Base-by-base conservation (phyloP, 169 alveolate genomes). In the Babesia sp. region DNA sequence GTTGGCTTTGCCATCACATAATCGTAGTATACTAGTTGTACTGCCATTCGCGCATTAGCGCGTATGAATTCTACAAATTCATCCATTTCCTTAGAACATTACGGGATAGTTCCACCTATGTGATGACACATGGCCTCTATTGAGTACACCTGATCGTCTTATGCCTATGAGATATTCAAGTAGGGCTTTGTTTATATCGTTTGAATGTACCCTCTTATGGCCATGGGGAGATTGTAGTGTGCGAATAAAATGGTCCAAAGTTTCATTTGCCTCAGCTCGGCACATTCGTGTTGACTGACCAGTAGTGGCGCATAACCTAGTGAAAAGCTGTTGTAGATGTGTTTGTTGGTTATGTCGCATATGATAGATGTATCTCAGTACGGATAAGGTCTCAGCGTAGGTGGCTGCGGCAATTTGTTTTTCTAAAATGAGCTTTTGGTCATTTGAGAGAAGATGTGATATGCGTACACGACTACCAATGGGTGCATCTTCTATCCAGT, bases 51-150 rank as follows among this genome's bases (percentile, higher is more conserved):
- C 26, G 74, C 74, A 31, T 64, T 64, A 29, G 44, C 5, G 50
- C 74, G 44, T 24, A 64, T 16, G 16, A 46, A 50, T 16, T 44
- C 59, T 36, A 0, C 12, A 28, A 33, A 45, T 31, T 64, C 74
- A 44, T 50, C 74, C 74, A 64, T 64, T 37, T 48, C 51, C 16
- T 11, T 69, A 28, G 31, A 70, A 24, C 70, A 70, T 66, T 11
- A 69, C 37, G 22, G 87, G 87, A 55, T 69, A 79, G 63, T 79
- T 79, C 87, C 87, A 79, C 39, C 83, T 57, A 41, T 66, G 70
- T 0, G 64, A 14, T 2, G 87, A 68, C 2, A 57, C 28, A 37
- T 79, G 87, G 22, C 75, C 64, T 20, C 68, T 60, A 28, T 42
- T 51, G 48, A 79, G 70, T 0, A 61, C 50, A 34, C 56, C 57